Evolutionary conservation across 805 yeast genomes (phyloP), one percentile per base, ranked within the genome.

Genomic region (Zygoascus flipseniorum): DNA sequence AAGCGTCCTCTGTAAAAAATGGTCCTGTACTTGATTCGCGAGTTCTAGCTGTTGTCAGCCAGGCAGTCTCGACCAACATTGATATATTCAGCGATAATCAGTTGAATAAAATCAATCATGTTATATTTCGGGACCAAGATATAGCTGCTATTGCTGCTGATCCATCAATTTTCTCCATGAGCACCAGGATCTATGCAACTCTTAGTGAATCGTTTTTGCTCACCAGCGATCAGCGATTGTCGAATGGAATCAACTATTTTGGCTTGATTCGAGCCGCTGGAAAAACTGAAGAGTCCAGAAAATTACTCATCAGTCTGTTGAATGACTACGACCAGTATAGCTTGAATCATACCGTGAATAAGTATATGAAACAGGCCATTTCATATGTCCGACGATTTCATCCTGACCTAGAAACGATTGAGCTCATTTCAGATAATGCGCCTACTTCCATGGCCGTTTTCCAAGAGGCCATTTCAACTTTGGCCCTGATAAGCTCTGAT

Each of bases 191-290:
- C 14, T 46, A 46, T 16, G 3, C 39, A 5, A 13, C 26, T 16
- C 14, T 46, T 9, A 31, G 49, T 18, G 42, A 26, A 13, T 18
- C 42, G n/a, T n/a, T 18, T 13, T 8, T 32, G 18, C 26, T 46
- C 14, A 46, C 37, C 18, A 26, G 14, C 8, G 39, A 46, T 11
- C 49, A 46, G 18, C 49, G 41, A 2, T 5, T 46, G 37, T n/a
- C 41, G 31, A 65, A 64, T 45, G 66, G 65, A 1, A 23, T 57
- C 35, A 44, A 52, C 5, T 66, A 57, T 53, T 58, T 58, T 47
- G 31, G 43, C 42, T 50, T 58, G 23, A 53, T 66, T 43, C 47
- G 65, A 6, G 37, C 49, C 10, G 47, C 52, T 41, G 58, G 59
- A 8, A 52, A 51, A 51, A 35, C 49, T 2, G 48, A 26, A 5